Percentiles rank a stretch among this genome's conserved stretches.
Evolutionary conservation across 331 rosid species (phyloP).

Genomic region (Acacia concinna): DNA sequence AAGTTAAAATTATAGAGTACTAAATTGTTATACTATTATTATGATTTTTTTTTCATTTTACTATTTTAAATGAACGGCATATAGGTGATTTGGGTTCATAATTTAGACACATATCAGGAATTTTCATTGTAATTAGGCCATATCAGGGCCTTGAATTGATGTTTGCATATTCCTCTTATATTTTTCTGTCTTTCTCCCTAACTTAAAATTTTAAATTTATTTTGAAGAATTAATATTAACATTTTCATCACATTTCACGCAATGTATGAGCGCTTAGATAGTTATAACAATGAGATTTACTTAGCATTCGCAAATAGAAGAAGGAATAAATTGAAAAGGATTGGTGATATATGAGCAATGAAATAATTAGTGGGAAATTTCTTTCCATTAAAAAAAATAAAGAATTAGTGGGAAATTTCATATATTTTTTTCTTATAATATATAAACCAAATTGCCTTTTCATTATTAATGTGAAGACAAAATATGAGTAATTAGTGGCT

Average conservation of each 20-base stretch:
- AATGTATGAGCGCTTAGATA: neutral
- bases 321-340: neutral
- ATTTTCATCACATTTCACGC: neutral
- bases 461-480: neutral
- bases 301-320: neutral
- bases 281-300: neutral
- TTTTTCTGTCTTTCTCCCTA: neutral
- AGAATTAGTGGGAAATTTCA: too few species aligned
- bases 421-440: too few species aligned
- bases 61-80: neutral
- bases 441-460: too few species aligned
- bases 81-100: neutral
- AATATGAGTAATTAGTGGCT: constrained; percentile 28
- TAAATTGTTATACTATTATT: too few species aligned
- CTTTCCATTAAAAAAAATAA: too few species aligned
- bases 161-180: too few species aligned
- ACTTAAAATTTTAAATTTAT: neutral
- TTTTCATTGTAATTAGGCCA: neutral
- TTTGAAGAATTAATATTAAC: neutral
- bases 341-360: neutral
- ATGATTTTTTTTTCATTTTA: too few species aligned
- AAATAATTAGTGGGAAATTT: neutral
- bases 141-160: neutral
- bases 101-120: too few species aligned
- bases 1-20: neutral